Percentiles rank a stretch among this genome's conserved stretches.
These are phyloP conservation scores for Parafenestella ontariensis DNA, from an alignment of 2,329 filamentous ascomycete genomes.

Conservation along the genomic window DNA sequence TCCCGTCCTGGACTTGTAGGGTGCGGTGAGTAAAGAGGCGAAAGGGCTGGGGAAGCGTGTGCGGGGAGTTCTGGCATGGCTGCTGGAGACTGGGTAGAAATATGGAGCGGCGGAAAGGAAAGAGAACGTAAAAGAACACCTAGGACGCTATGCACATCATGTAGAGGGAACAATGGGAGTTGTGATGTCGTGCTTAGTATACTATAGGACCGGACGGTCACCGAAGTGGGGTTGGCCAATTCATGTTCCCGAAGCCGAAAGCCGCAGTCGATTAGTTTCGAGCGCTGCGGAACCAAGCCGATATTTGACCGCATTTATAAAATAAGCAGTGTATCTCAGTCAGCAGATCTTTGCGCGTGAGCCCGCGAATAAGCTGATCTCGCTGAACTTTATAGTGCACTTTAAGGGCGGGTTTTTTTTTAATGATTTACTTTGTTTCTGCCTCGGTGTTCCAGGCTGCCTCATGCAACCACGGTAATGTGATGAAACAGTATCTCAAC, in stretches of 20 bases:
- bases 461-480: too few species aligned
- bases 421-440: too few species aligned
- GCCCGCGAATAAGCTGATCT: too few species aligned
- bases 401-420: too few species aligned
- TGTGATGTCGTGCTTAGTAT: background rate
- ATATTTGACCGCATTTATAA: conserved; percentile 12
- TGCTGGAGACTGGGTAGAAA: background rate
- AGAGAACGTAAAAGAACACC: background rate
- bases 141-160: conserved; percentile 6
- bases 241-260: conserved; percentile 15
- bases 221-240: conserved; percentile 1
- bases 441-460: too few species aligned
- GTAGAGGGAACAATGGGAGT: background rate
- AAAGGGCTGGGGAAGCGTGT: conserved; percentile 59
- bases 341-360: too few species aligned
- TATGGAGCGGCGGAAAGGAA: background rate
- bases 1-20: conserved; percentile 51
- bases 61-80: conserved; percentile 64
- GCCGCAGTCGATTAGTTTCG: conserved; percentile 20
- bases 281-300: conserved; percentile 32
- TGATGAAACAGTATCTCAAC: too few species aligned
- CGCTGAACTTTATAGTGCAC: too few species aligned
- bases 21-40: conserved; percentile 63
- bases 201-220: background rate
- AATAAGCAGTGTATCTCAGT: conserved; percentile 17